Evolutionary conservation across 495 filamentous ascomycete species (phyloP).

Genomic region (Letharia lupina): DNA sequence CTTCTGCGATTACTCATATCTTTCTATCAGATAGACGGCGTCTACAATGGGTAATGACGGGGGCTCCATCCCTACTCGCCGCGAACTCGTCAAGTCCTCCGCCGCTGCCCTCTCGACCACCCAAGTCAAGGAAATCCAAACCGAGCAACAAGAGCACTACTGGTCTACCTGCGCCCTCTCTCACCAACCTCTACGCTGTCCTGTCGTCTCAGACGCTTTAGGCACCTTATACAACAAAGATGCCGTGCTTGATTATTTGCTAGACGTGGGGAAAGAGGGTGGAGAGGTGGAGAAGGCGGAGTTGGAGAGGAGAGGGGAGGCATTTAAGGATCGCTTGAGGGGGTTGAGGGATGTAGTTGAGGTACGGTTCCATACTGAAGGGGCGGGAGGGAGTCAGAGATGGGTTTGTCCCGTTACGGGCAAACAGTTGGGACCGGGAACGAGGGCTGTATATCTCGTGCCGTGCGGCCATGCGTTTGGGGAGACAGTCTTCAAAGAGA

Average conservation of each 20-base stretch:
- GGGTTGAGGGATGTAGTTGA: constrained; percentile 82
- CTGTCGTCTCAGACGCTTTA: constrained; percentile 74
- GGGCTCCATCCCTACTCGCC: constrained; percentile 85
- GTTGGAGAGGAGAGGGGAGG: constrained; percentile 38
- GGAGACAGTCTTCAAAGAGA: constrained; percentile 72
- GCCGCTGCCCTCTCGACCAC: constrained; percentile 73
- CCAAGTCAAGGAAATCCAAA: constrained; percentile 79
- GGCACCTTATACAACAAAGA: constrained; percentile 96
- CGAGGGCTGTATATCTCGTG: constrained; percentile 80
- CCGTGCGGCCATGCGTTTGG: constrained; percentile 95
- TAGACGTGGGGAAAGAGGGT: constrained; percentile 49
- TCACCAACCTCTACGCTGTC: constrained; percentile 58
- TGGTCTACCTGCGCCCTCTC: constrained; percentile 86
- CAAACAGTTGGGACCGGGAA: constrained; percentile 71
- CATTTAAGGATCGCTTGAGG: constrained; percentile 64
- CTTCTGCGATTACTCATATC: neutral
- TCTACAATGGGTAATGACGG: constrained; percentile 87
- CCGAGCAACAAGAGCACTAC: constrained; percentile 71
- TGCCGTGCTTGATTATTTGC: constrained; percentile 70
- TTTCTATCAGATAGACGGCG: neutral
- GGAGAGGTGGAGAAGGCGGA: constrained; percentile 45
- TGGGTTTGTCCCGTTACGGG: constrained; percentile 85
- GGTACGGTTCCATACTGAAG: constrained; percentile 64
- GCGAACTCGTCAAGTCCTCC: constrained; percentile 88
- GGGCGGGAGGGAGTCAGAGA: constrained; percentile 23